Conservation (phyloP, 148 eudicot genomes). For the Persicaria maculosa region DNA sequence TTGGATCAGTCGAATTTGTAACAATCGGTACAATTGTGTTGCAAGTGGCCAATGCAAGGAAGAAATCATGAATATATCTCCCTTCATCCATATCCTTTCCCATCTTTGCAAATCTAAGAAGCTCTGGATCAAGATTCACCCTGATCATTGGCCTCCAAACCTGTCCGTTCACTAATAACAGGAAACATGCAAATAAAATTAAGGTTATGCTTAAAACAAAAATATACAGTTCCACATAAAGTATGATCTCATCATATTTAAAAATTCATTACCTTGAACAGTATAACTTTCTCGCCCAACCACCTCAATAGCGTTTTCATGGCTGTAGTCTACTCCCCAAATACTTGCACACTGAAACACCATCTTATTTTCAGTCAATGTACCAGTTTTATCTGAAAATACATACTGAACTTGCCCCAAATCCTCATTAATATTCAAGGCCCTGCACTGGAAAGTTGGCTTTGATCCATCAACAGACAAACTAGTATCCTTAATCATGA, state of each 20-base stretch:
- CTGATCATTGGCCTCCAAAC: slow-evolving; percentile 77
- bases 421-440: slow-evolving; percentile 95
- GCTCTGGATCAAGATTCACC: slow-evolving; percentile 73
- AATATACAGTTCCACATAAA: slow-evolving; percentile 12
- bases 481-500: slow-evolving; percentile 66
- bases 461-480: slow-evolving; percentile 76
- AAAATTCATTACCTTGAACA: slow-evolving; percentile 46
- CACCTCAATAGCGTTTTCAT: slow-evolving; percentile 27
- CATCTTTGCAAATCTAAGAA: slow-evolving; percentile 36
- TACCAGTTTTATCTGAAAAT: slow-evolving; percentile 98
- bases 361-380: slow-evolving; percentile 99
- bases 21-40: slow-evolving; percentile 93
- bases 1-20: slow-evolving; percentile 47
- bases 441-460: slow-evolving; percentile 83
- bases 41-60: slow-evolving; percentile 95
- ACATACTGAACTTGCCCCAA: slow-evolving; percentile 92
- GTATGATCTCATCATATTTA: slow-evolving; percentile 1
- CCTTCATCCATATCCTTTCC: slow-evolving; percentile 36
- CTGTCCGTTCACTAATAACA: slow-evolving; percentile 48
- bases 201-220: slow-evolving; percentile 8
- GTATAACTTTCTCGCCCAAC: slow-evolving; percentile 37
- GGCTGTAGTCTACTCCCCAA: slow-evolving; percentile 67
- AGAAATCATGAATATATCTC: slow-evolving; percentile 50
- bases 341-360: slow-evolving; percentile 96
- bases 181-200: slow-evolving; percentile 17